Percentiles rank a stretch among this genome's conserved stretches.
phyloP scores from a whole-genome alignment of 345 rosid genomes.

The Noccaea bulbosa region DNA sequence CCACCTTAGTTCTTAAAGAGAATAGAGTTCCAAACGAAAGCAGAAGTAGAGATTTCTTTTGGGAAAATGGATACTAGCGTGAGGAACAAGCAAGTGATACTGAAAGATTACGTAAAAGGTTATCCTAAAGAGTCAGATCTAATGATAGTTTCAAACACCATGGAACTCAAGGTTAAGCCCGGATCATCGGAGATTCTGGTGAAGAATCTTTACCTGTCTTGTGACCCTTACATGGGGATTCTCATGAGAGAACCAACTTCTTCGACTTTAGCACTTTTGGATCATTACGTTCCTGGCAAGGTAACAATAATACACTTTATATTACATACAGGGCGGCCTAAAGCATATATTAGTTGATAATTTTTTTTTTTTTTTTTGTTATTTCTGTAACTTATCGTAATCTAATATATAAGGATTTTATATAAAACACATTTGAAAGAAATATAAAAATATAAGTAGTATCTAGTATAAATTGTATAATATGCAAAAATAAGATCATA shows the following conservation, averaged over 20 bases:
- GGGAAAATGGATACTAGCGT: conserved; percentile 27
- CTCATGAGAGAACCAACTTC: conserved; percentile 41
- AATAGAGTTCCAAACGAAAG: too few relatives aligned
- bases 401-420: too few relatives aligned
- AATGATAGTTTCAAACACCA: not conserved
- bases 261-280: conserved; percentile 20
- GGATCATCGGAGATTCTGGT: conserved; percentile 39
- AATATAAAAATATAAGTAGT: too few relatives aligned
- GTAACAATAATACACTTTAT: not conserved
- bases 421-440: too few relatives aligned
- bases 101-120: conserved; percentile 34
- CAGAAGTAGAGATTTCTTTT: too few relatives aligned
- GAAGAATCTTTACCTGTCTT: conserved; percentile 53
- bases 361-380: too few relatives aligned
- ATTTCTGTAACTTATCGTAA: too few relatives aligned
- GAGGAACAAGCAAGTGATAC: conserved; percentile 47
- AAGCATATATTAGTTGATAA: too few relatives aligned
- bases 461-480: too few relatives aligned
- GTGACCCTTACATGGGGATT: conserved; percentile 56
- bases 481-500: too few relatives aligned
- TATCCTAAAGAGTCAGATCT: conserved; percentile 45
- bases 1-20: too few relatives aligned
- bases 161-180: conserved; percentile 33
- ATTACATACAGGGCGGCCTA: too few relatives aligned
- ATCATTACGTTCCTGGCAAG: conserved; percentile 37